These are phyloP conservation scores for Nothophoma quercina DNA, from an alignment of 2,329 filamentous ascomycete genomes.

Conservation along the genomic window DNA sequence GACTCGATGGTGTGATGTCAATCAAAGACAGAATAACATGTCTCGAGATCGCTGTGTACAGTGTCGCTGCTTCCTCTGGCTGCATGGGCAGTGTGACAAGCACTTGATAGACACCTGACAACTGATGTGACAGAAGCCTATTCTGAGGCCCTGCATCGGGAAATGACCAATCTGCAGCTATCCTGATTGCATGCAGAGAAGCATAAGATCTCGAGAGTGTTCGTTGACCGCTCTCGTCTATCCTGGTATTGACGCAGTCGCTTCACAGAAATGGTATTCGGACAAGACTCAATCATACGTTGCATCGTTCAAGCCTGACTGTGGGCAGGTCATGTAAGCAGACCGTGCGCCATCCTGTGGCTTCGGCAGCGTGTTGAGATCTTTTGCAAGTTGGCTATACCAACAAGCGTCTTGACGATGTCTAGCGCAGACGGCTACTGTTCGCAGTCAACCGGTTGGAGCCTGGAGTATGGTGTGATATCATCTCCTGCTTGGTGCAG, in stretches of 20 bases:
- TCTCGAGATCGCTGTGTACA: neutral
- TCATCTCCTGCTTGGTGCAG: neutral
- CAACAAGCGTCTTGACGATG: no score
- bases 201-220: neutral
- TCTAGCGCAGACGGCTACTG: no score
- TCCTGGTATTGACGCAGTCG: neutral
- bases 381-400: no score
- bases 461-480: neutral
- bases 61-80: neutral
- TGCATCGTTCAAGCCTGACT: neutral
- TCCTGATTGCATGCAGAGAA: neutral
- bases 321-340: neutral
- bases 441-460: no score
- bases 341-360: neutral
- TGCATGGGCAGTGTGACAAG: neutral
- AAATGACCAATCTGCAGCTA: neutral
- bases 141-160: neutral
- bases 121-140: neutral
- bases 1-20: constrained; percentile 16
- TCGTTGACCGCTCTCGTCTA: neutral
- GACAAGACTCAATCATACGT: neutral
- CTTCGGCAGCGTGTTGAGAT: constrained; percentile 3
- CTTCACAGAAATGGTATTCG: neutral
- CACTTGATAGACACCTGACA: constrained; percentile 3
- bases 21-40: neutral